Evolutionary conservation across 192 early-diverging fungal genomes (phyloP).

Genomic region (Rhizophagus prolifer): DNA sequence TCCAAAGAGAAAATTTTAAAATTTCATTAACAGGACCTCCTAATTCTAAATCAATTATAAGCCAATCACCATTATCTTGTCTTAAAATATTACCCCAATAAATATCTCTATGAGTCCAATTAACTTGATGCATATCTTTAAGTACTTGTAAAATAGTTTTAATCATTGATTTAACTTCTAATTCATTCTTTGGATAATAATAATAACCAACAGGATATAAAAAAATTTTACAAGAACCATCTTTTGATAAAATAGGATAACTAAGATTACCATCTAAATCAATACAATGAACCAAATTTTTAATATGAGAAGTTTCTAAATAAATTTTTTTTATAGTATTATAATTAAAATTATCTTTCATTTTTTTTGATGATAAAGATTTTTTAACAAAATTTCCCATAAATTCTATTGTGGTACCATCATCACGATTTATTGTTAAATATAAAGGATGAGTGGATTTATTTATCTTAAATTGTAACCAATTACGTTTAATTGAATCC

Average conservation of each 20-base stretch:
- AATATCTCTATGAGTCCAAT: constrained; percentile 15
- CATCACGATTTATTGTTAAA: not conserved
- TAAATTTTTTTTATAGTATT: not conserved
- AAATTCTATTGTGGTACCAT: not conserved
- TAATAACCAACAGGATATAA: constrained; percentile 5
- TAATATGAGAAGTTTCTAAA: not conserved
- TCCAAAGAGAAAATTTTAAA: not conserved
- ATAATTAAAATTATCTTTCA: not conserved
- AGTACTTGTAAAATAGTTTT: constrained; percentile 7
- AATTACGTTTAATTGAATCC: not conserved
- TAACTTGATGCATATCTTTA: constrained; percentile 4
- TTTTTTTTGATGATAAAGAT: not conserved
- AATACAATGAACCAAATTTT: constrained; percentile 8
- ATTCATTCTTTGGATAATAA: constrained; percentile 6
- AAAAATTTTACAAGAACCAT: constrained; percentile 7
- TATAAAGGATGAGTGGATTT: constrained; percentile 3
- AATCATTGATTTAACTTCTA: not conserved
- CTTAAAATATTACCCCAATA: constrained; percentile 17
- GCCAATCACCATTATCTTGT: constrained; percentile 4
- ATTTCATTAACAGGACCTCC: not conserved
- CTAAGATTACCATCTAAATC: not conserved
- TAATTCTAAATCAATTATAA: constrained; percentile 13
- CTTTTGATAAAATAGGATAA: not conserved
- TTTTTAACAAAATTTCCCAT: constrained; percentile 9
- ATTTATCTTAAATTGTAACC: not conserved